Evolutionary conservation across 495 filamentous ascomycete species (phyloP).

Genomic region (Penicillium fimorum): DNA sequence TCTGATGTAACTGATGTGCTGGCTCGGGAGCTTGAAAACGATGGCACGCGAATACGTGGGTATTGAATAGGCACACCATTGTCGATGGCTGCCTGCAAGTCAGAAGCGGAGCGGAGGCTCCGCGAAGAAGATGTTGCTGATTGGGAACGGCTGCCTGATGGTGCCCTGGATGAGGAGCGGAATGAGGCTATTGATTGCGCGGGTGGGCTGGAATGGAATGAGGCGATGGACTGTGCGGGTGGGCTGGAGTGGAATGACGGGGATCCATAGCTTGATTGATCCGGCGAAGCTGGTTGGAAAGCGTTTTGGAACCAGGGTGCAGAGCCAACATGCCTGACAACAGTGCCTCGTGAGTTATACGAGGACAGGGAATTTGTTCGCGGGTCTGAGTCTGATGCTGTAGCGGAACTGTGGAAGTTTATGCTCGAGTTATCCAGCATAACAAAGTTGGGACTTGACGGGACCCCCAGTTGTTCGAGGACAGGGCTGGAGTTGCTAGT

Average conservation of each 20-base stretch:
- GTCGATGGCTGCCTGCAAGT: slow-evolving; percentile 41
- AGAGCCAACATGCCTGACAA: slow-evolving; percentile 39
- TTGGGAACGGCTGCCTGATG: slow-evolving; percentile 36
- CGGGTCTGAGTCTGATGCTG: slow-evolving; percentile 38
- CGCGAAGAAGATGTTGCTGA: slow-evolving; percentile 42
- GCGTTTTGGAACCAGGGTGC: slow-evolving; percentile 38
- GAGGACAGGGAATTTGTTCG: slow-evolving; percentile 49
- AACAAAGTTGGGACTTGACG: slow-evolving; percentile 48
- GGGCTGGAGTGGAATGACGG: slow-evolving; percentile 44
- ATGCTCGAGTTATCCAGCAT: slow-evolving; percentile 45
- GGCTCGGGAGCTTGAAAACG: slow-evolving; percentile 47
- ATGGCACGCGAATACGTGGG: slow-evolving; percentile 47
- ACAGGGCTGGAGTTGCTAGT: slow-evolving; percentile 44
- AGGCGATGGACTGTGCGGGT: slow-evolving; percentile 35
- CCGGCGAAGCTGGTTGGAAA: slow-evolving; percentile 37
- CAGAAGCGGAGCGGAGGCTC: slow-evolving; percentile 36
- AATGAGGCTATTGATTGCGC: slow-evolving; percentile 31
- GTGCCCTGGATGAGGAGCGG: slow-evolving; percentile 30
- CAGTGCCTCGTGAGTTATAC: slow-evolving; percentile 50
- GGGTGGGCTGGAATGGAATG: slow-evolving; percentile 43
- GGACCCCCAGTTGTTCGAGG: slow-evolving; percentile 41
- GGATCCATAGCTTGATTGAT: slow-evolving; percentile 36
- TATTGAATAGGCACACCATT: slow-evolving; percentile 48
- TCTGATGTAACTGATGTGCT: slow-evolving; percentile 34
- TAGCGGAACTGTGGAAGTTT: slow-evolving; percentile 37